phyloP scores from a whole-genome alignment of 495 filamentous ascomycete genomes.

The Penicillium waksmanii region DNA sequence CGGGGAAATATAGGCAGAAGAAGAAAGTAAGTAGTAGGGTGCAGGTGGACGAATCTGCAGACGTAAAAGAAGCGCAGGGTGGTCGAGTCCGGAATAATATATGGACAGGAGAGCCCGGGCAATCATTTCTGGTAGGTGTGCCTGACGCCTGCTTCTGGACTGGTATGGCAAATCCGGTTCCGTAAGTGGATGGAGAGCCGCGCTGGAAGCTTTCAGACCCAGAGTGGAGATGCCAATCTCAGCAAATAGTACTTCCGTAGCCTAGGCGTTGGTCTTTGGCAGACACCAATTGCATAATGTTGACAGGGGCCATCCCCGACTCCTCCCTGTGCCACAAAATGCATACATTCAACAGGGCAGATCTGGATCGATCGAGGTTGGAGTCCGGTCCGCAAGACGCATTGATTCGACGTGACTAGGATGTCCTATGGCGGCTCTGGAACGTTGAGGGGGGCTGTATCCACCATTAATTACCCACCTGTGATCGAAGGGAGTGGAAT shows the following conservation, averaged over 20 bases:
- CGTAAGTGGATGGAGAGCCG: constrained; percentile 35
- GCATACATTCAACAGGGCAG: constrained; percentile 9
- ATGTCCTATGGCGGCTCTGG: constrained; percentile 17
- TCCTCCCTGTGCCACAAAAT: constrained; percentile 11
- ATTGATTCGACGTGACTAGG: constrained; percentile 20
- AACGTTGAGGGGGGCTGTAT: constrained; percentile 10
- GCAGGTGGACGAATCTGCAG: constrained; percentile 11
- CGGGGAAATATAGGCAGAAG: constrained; percentile 6
- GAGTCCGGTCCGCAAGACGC: constrained; percentile 13
- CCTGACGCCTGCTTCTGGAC: constrained; percentile 29
- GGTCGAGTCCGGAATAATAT: constrained; percentile 22
- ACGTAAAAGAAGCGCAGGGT: constrained; percentile 21
- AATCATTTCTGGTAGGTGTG: constrained; percentile 22
- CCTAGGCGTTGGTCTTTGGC: constrained; percentile 10
- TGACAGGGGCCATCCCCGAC: constrained; percentile 13
- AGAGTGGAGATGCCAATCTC: constrained; percentile 23
- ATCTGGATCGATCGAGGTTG: constrained; percentile 30
- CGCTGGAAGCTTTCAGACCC: constrained; percentile 27
- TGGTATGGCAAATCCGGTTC: constrained; percentile 19
- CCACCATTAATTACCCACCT: constrained; percentile 12
- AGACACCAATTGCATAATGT: constrained; percentile 13
- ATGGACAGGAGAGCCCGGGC: constrained; percentile 15
- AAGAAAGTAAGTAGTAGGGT: constrained; percentile 8
- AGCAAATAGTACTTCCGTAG: constrained; percentile 20
- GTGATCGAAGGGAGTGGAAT: constrained; percentile 16